Conservation (phyloP, 2,329 filamentous ascomycete species). For the Paecilomyces variotii region DNA sequence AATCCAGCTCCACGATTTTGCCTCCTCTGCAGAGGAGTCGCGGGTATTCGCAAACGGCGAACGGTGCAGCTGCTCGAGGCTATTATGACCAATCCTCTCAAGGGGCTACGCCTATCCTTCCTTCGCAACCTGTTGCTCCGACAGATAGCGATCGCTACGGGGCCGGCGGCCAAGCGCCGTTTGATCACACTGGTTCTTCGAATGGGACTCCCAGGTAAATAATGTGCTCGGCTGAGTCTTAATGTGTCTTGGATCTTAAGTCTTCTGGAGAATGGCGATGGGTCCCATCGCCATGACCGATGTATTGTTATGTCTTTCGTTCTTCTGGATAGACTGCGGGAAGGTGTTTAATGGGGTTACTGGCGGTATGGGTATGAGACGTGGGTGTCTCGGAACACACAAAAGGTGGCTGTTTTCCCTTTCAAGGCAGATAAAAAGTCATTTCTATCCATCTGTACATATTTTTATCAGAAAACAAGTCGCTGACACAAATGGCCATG, state of each 20-base stretch:
- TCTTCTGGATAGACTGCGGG: conserved; percentile 26
- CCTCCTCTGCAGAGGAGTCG: conserved; percentile 28
- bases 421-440: conserved; percentile 17
- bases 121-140: conserved; percentile 23
- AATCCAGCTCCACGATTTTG: conserved; percentile 24
- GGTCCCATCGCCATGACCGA: conserved; percentile 2
- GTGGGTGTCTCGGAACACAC: conserved; percentile 19
- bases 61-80: conserved; percentile 18
- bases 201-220: conserved; percentile 25
- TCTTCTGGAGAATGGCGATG: conserved; percentile 7
- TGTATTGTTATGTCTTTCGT: conserved; percentile 9
- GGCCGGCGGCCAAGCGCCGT: conserved; percentile 16
- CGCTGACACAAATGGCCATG: neutral
- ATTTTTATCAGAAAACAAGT: conserved; percentile 12
- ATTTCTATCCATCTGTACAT: conserved; percentile 8
- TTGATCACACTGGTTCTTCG: conserved; percentile 22
- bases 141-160: conserved; percentile 26
- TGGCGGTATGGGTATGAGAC: conserved; percentile 8
- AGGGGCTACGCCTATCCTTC: conserved; percentile 24
- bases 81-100: conserved; percentile 28
- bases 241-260: conserved; percentile 10
- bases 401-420: conserved; percentile 17
- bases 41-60: conserved; percentile 20
- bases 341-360: conserved; percentile 12
- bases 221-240: conserved; percentile 2